Conservation (phyloP, 169 alveolate species). For the Eimeria praecox region DNA sequence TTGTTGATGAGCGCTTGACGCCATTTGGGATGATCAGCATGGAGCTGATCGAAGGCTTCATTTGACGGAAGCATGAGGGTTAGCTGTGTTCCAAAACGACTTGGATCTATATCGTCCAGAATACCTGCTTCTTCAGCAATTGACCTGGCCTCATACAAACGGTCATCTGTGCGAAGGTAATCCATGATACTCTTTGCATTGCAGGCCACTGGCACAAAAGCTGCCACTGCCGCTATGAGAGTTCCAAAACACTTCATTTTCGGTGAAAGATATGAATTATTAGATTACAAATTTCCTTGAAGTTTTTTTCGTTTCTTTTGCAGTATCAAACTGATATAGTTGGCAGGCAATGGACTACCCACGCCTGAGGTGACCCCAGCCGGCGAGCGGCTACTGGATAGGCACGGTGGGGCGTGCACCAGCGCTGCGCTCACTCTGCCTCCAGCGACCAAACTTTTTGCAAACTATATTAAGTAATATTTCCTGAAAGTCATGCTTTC, state of each 20-base stretch:
- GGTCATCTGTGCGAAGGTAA: slow-evolving; percentile 68
- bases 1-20: slow-evolving; percentile 71
- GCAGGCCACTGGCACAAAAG: slow-evolving; percentile 62
- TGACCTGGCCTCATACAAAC: slow-evolving; percentile 61
- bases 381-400: slow-evolving; percentile 47
- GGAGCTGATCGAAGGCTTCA: slow-evolving; percentile 66
- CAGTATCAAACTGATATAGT: neutral
- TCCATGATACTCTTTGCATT: slow-evolving; percentile 70
- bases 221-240: slow-evolving; percentile 14
- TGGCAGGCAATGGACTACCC: neutral
- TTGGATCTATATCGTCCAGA: slow-evolving; percentile 66
- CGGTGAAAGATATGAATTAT: neutral
- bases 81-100: slow-evolving; percentile 67
- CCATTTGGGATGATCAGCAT: slow-evolving; percentile 79
- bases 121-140: slow-evolving; percentile 80
- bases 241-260: slow-evolving; percentile 22
- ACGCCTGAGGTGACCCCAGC: slow-evolving; percentile 27
- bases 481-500: neutral
- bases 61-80: slow-evolving; percentile 80
- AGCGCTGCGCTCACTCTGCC: slow-evolving; percentile 65
- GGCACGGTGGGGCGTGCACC: slow-evolving; percentile 75
- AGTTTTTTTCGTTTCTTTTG: neutral
- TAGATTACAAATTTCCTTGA: neutral
- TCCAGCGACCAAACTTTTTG: neutral
- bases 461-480: neutral